Evolutionary conservation across 2,329 filamentous ascomycete species (phyloP), one percentile per base, ranked within the genome.

Genomic region (Colletotrichum paranaense): DNA sequence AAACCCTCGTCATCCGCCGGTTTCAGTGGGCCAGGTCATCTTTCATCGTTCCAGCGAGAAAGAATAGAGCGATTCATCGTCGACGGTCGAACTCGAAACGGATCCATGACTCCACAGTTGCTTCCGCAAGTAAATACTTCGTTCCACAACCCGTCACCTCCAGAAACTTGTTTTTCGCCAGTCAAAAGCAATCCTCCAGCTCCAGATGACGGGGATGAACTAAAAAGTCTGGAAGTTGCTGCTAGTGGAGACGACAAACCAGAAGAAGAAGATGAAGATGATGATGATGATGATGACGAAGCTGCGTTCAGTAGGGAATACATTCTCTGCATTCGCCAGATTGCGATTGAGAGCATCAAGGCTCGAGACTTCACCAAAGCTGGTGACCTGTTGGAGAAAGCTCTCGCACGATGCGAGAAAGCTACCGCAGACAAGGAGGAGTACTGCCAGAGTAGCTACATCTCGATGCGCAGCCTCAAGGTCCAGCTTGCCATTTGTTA

Each of bases 331-430:
- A 72, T 79, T 3, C 74, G 75, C 35, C 76, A 79, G 38, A 68
- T 78, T 11, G 78, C 78, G 6, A 71, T 72, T 9, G 76, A 77
- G 12, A 76, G 76, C 66, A 77, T 79, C 53, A 77, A 78, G 38
- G 77, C 78, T 7, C 67, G 76, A n/a, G 68, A 75, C 3, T 77
- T 78, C n/a, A 57, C 14, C n/a, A 62, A 68, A 32, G 66, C 66
- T 12, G 57, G 22, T 2, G 42, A 53, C 14, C n/a, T 62, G 30
- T 60, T 80, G 1, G 59, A 76, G 30, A 57, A 76, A n/a, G 78
- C 76, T 3, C 62, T 76, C 46, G 42, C 9, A n/a, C 14, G 63
- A 73, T 32, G 55, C 46, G 16, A 46, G 6, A 46, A 46, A n/a
- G 42, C 42, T n/a, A 46, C 42, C 42, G 14, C 19, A n/a, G 16